These are phyloP conservation scores for Paraconiothyrium brasiliense DNA, from an alignment of 2,329 filamentous ascomycete genomes.

Conservation along the genomic window DNA sequence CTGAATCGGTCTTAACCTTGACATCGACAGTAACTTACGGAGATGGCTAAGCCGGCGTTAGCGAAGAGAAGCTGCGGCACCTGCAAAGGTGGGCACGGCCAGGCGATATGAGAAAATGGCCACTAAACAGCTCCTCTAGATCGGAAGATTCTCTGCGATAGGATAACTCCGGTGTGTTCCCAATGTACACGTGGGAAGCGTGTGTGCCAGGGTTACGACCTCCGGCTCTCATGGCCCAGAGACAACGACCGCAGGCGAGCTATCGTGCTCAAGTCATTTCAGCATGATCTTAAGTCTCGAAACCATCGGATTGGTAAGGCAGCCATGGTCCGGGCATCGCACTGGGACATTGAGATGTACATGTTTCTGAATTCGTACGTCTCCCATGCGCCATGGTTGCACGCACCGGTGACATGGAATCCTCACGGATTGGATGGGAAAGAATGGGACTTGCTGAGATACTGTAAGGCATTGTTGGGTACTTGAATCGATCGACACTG, in stretches of 20 bases:
- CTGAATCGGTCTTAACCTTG: not conserved
- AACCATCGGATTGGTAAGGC: not conserved
- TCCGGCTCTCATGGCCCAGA: slow-evolving; percentile 24
- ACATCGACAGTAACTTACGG: not conserved
- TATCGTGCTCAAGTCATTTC: not conserved
- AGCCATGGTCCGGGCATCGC: not conserved
- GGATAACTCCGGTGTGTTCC: slow-evolving; percentile 17
- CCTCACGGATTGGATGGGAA: slow-evolving; percentile 6
- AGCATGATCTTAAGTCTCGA: not conserved
- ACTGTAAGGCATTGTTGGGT: slow-evolving; percentile 8
- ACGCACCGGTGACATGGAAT: slow-evolving; percentile 17
- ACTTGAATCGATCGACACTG: not conserved
- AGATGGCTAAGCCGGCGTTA: not conserved
- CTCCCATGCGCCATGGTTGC: slow-evolving; percentile 6
- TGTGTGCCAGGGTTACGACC: slow-evolving; percentile 24
- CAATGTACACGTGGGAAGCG: slow-evolving; percentile 22
- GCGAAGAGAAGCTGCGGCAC: slow-evolving; percentile 13
- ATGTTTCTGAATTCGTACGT: slow-evolving; percentile 7
- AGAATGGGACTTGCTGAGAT: slow-evolving; percentile 16
- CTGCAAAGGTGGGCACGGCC: slow-evolving; percentile 6
- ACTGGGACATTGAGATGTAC: slow-evolving; percentile 22
- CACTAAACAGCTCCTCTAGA: slow-evolving; percentile 12
- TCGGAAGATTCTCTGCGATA: slow-evolving; percentile 25
- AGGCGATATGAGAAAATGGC: not conserved
- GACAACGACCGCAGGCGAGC: slow-evolving; percentile 6